Evolutionary conservation across 192 early-diverging fungal species (phyloP), one percentile per base, ranked within the genome.

Genomic region (Phycomyces blakesleeanus): DNA sequence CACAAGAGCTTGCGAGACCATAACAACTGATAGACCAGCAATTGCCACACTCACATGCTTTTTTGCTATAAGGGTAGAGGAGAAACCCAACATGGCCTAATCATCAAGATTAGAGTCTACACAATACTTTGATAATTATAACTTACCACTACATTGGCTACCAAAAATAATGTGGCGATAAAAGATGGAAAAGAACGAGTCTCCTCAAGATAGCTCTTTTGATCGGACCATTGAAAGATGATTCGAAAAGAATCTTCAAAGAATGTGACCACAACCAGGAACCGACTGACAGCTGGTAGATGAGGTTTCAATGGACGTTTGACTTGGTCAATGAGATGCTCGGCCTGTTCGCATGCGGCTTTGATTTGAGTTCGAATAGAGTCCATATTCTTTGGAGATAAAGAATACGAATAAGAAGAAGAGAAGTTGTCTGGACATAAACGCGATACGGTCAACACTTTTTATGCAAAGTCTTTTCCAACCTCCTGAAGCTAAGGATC

Each of bases 201-300:
- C 57, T 83, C 80, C 58, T 93, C 78, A 57, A 97, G 78, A 75
- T 89, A 98, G 63, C 78, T 87, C 26, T 92, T 78, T 81, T 98
- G 94, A 72, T 94, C 92, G 53, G 76, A 69, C 87, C 93, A 98
- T 72, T 95, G 94, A 56, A 89, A 79, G 66, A 89, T 75, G 53
- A 97, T 94, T 47, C 94, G 87, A 26, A 94, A 64, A 2, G 94
- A 84, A 73, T 97, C 96, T 69, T 97, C 96, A 52, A 94, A 74
- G 72, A 97, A 98, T 14, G 96, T 97, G 27, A 90, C 93, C 15
- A 98, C 96, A n/a, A 98, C 85, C 20, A 98, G 78, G 60, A 94
- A 90, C 5, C 96, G 89, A 15, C 92, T 91, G 49, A 96, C 85
- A 69, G 81, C 85, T 8, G 96, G 95, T 25, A 97, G 82, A 66